Conservation (phyloP, 78 protist genomes). For the Monocercomonoides exilis region DNA sequence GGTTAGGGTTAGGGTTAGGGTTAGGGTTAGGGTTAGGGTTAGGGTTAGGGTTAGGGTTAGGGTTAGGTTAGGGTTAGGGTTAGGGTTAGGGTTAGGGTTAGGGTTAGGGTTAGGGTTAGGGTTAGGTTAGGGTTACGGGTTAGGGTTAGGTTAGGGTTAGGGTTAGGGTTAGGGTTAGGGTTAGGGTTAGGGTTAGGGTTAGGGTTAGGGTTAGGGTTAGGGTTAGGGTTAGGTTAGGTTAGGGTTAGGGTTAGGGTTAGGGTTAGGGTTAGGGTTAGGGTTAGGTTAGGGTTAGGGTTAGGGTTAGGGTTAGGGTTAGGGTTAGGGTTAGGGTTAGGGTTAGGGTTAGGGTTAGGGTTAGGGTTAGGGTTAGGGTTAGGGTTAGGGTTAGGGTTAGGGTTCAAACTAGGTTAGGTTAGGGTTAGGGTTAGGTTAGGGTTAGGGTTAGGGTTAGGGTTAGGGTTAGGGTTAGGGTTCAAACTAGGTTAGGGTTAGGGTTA, state of each 20-base stretch:
- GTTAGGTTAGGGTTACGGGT: constrained; percentile 29
- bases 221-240: too few species aligned
- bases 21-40: constrained; percentile 7
- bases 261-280: constrained; percentile 27
- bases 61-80: constrained; percentile 9
- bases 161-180: too few species aligned
- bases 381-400: too few species aligned
- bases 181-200: constrained; percentile 30
- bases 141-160: too few species aligned
- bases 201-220: constrained; percentile 30
- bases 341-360: constrained; percentile 7
- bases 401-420: too few species aligned
- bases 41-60: constrained; percentile 3
- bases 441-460: too few species aligned
- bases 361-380: constrained; percentile 9
- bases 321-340: constrained; percentile 30
- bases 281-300: too few species aligned
- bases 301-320: constrained; percentile 30
- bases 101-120: constrained; percentile 29
- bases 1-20: constrained; percentile 9
- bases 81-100: constrained; percentile 11
- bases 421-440: too few species aligned
- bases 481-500: too few species aligned
- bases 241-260: constrained; percentile 29
- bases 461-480: too few species aligned